Evolutionary conservation across 805 yeast genomes (phyloP), one percentile per base, ranked within the genome.

Genomic region (Candida taoyuanica): DNA sequence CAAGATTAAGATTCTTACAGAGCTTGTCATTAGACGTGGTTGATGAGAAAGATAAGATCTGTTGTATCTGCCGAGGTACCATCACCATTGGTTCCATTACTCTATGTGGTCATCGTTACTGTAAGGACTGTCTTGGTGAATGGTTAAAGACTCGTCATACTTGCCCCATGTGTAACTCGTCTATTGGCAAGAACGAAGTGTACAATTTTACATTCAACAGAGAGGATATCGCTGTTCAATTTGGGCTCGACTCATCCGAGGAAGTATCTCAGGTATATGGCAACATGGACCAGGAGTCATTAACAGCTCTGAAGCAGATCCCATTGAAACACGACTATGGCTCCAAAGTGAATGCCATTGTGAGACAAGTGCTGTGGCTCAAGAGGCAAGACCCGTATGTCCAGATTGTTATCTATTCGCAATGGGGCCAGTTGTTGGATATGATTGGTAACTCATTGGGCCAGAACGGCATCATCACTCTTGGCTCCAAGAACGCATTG

Each of bases 51-150:
- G 61, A 62, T 15, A 48, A 50, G 37, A 60, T 71, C 15, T 93
- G 98, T 59, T 73, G 80, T 23, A 89, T 93, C 43, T 93, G 98
- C 57, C 75, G 83, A 16, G 71, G 78, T 4, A 56, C 73, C 2
- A 85, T 88, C 34, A 66, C 74, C 3, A 67, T 78, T 28, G 98
- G 98, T 0, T 73, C 93, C 0, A 65, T 93, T 39, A 82, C 95
- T 0, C 78, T 78, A 8, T 93, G 98, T 69, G 98, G 98, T 0
- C 98, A 93, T 60, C 79, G 78, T 49, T 93, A 83, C 55, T 93
- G 98, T 57, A 74, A 76, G 40, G 84, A 75, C 1, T 93, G 98
- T 58, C 65, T 93, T 26, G 70, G 64, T 15, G 78, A 70, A 38
- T 93, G 98, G 98, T 55, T 83, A 36, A 62, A 60, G 16, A 65